phyloP scores from a whole-genome alignment of 768 basidiomycete genomes.

The Kwoniella sp. region DNA sequence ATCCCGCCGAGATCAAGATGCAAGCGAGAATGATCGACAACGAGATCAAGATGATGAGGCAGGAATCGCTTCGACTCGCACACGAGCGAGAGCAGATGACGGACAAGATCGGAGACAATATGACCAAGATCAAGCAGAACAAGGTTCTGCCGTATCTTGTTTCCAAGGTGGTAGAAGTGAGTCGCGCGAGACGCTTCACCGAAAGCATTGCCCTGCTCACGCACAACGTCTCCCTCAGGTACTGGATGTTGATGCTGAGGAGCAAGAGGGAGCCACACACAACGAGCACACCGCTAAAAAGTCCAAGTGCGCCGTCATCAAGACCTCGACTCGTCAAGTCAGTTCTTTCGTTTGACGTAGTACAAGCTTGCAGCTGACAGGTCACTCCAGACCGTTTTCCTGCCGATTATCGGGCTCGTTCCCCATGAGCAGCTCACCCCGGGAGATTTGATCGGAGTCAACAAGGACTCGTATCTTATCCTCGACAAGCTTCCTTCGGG shows the following conservation, averaged over 20 bases:
- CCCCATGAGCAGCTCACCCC: conserved; percentile 85
- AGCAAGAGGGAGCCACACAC: conserved; percentile 89
- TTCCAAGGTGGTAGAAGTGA: conserved; percentile 92
- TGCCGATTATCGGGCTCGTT: conserved; percentile 95
- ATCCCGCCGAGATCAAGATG: conserved; percentile 79
- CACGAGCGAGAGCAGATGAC: conserved; percentile 96
- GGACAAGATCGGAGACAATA: conserved; percentile 96
- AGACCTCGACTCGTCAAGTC: conserved; percentile 90
- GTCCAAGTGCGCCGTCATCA: conserved; percentile 97
- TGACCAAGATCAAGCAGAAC: conserved; percentile 98
- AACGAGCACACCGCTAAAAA: conserved; percentile 94
- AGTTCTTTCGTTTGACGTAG: conserved; percentile 5
- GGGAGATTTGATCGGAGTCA: conserved; percentile 93
- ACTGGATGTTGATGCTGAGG: conserved; percentile 87
- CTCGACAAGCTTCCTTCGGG: conserved; percentile 81
- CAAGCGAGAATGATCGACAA: conserved; percentile 92
- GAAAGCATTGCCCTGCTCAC: background rate
- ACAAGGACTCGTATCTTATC: conserved; percentile 97
- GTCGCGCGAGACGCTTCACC: too few species aligned
- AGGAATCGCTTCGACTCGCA: conserved; percentile 81
- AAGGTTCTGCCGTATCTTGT: conserved; percentile 97
- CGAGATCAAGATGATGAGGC: conserved; percentile 97
- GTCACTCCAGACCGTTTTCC: conserved; percentile 70
- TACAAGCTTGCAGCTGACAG: background rate
- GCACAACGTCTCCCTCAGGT: conserved; percentile 68